phyloP scores from a whole-genome alignment of 371 early-diverging fungal genomes.

The Phascolomyces articulosus region DNA sequence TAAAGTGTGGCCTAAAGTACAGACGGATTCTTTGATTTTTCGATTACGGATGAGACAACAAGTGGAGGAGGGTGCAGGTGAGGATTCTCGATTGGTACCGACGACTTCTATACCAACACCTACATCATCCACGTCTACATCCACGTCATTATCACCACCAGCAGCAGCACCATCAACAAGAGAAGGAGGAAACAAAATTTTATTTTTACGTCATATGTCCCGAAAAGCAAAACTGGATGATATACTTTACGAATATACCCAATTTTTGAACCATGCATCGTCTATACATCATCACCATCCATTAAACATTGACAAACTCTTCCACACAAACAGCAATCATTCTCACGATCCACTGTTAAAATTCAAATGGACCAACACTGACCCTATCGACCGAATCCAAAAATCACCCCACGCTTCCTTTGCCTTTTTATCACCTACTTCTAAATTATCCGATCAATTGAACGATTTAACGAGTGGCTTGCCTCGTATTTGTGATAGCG shows the following conservation, averaged over 20 bases:
- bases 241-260: conserved; percentile 25
- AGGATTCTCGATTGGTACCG: too few species aligned
- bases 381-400: conserved; percentile 8
- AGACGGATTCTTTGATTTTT: conserved; percentile 70
- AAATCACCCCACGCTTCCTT: conserved; percentile 42
- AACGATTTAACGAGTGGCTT: conserved; percentile 39
- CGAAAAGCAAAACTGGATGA: conserved; percentile 23
- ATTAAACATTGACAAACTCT: too few species aligned
- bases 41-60: conserved; percentile 31
- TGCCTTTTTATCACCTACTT: conserved; percentile 54
- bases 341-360: conserved; percentile 14
- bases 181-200: conserved; percentile 8
- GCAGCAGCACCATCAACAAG: background rate
- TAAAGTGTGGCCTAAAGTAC: conserved; percentile 68
- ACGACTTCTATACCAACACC: too few species aligned
- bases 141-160: background rate
- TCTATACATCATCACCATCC: too few species aligned
- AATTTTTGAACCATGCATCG: conserved; percentile 11
- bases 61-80: too few species aligned
- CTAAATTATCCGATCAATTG: conserved; percentile 44
- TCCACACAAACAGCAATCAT: conserved; percentile 4
- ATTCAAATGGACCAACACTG: conserved; percentile 21
- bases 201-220: conserved; percentile 48
- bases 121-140: background rate
- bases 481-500: conserved; percentile 54